Evolutionary conservation across 176 grass and related monocot genomes (phyloP).

Genomic region (bread wheat (Triticum aestivum)): IWGSC_CS_RefSeq_v2.1 NC_057808.1:361954457-361954956

Average conservation of each 20-base stretch:
- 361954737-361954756: no score
- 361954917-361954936: not conserved
- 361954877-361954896: constrained; percentile 8
- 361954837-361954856: not conserved
- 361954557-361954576: not conserved
- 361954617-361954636: not conserved
- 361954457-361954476: no score
- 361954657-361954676: not conserved
- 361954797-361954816: not conserved
- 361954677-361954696: not conserved
- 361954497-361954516: not conserved
- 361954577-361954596: not conserved
- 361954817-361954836: not conserved
- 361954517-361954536: not conserved
- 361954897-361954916: not conserved
- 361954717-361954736: no score
- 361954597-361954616: not conserved
- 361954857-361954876: not conserved
- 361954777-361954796: constrained; percentile 8
- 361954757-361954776: not conserved
- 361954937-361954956: constrained; percentile 1
- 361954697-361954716: no score
- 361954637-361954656: not conserved
- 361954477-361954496: not conserved
- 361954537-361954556: not conserved